phyloP scores from a whole-genome alignment of 305 asterid species.

The Fraxinus velutina region DNA sequence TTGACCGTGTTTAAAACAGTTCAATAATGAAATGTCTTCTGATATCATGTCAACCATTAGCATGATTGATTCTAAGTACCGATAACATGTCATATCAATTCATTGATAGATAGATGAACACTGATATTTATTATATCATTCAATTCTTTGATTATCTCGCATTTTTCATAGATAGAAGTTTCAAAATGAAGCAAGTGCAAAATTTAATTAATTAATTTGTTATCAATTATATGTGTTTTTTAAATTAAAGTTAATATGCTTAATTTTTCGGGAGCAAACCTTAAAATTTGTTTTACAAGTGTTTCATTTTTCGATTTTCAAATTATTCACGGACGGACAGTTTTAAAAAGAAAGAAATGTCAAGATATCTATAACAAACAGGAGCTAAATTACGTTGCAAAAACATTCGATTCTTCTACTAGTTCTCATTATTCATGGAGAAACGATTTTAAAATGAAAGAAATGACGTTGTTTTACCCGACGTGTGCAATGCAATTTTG shows the following conservation, averaged over 20 bases:
- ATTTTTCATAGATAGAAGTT: neutral
- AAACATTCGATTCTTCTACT: no score
- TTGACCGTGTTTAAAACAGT: no score
- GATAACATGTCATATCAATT: no score
- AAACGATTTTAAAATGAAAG: neutral
- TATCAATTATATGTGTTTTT: neutral
- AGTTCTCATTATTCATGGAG: neutral
- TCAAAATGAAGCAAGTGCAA: neutral
- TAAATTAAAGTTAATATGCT: neutral
- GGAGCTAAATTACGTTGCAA: no score
- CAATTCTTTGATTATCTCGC: neutral
- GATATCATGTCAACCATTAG: no score
- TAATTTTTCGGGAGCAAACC: neutral
- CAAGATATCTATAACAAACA: no score
- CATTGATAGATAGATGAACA: no score
- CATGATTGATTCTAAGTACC: neutral
- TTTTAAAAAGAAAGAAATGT: no score
- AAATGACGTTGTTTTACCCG: neutral
- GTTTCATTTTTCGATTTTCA: neutral
- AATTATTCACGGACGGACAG: neutral
- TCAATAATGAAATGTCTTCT: no score
- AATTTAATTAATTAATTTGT: no score
- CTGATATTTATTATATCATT: neutral
- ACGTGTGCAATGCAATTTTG: neutral
- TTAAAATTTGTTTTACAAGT: neutral